Percentiles rank a stretch among this genome's conserved stretches.
Conservation (phyloP, 257 asterid species). For the Anisodus acutangulus region DNA sequence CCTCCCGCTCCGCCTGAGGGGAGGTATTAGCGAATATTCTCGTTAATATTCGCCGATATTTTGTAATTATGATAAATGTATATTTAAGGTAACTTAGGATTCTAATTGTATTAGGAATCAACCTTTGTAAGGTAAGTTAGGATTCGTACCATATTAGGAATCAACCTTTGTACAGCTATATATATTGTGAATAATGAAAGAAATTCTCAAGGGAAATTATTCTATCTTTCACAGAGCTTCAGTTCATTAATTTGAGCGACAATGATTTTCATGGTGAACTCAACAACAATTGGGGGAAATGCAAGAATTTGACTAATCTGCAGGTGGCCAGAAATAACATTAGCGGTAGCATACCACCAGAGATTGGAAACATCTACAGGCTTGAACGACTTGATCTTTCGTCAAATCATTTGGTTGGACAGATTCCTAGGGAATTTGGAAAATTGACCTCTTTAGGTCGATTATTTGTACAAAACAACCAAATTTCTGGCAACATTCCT, state of each 20-base stretch:
- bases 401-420: background rate
- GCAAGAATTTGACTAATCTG: background rate
- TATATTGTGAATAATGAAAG: too few relatives aligned
- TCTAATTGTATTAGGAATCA: too few relatives aligned
- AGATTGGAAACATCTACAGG: background rate
- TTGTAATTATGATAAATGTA: too few relatives aligned
- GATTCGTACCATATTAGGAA: too few relatives aligned
- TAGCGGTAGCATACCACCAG: conserved; percentile 24
- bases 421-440: background rate
- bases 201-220: too few relatives aligned
- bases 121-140: too few relatives aligned
- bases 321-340: background rate
- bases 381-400: background rate
- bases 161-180: too few relatives aligned
- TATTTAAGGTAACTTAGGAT: too few relatives aligned
- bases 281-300: background rate
- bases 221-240: too few relatives aligned
- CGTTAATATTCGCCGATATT: too few relatives aligned
- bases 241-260: background rate
- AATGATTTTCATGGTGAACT: conserved; percentile 30
- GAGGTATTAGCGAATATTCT: too few relatives aligned
- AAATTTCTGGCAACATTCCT: conserved; percentile 11
- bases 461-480: background rate
- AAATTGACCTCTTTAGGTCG: background rate
- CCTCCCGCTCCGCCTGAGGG: too few relatives aligned